These are phyloP conservation scores for Malbranchea cinnamomea DNA, from an alignment of 2,329 filamentous ascomycete genomes.

Conservation along the genomic window DNA sequence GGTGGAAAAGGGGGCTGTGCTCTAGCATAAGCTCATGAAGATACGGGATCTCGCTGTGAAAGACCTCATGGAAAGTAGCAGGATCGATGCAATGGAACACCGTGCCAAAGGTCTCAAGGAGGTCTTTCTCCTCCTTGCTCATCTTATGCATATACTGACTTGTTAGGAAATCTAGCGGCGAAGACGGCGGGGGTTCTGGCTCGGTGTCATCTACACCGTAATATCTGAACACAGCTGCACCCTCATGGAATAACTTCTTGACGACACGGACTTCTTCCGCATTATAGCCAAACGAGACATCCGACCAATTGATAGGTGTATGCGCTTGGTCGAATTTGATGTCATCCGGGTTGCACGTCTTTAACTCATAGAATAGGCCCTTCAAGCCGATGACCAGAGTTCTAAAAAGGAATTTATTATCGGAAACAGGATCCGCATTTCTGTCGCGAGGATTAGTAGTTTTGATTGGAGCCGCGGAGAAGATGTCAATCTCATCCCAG, in stretches of 20 bases:
- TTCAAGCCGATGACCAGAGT: conserved; percentile 92
- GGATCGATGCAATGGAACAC: conserved; percentile 98
- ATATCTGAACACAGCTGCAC: conserved; percentile 90
- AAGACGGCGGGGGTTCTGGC: conserved; percentile 57
- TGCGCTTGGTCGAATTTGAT: conserved; percentile 59
- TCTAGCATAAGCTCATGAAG: conserved; percentile 98
- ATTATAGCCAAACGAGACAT: conserved; percentile 90
- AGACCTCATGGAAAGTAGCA: conserved; percentile 96
- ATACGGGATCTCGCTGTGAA: conserved; percentile 90
- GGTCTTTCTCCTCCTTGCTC: conserved; percentile 90
- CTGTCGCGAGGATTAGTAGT: conserved; percentile 81
- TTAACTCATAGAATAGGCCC: conserved; percentile 89
- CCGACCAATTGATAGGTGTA: conserved; percentile 80
- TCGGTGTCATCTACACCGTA: conserved; percentile 77
- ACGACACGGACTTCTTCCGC: conserved; percentile 95
- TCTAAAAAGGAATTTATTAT: conserved; percentile 97
- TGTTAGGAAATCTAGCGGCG: conserved; percentile 80
- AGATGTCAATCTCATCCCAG: conserved; percentile 98
- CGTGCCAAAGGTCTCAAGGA: conserved; percentile 92
- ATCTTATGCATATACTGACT: conserved; percentile 92
- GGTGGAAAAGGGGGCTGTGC: conserved; percentile 81
- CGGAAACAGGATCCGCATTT: conserved; percentile 75
- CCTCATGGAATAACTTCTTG: conserved; percentile 93
- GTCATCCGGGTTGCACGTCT: conserved; percentile 64
- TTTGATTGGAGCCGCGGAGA: conserved; percentile 90